phyloP scores from a whole-genome alignment of 768 basidiomycete species.

The Boletellus ananas region DNA sequence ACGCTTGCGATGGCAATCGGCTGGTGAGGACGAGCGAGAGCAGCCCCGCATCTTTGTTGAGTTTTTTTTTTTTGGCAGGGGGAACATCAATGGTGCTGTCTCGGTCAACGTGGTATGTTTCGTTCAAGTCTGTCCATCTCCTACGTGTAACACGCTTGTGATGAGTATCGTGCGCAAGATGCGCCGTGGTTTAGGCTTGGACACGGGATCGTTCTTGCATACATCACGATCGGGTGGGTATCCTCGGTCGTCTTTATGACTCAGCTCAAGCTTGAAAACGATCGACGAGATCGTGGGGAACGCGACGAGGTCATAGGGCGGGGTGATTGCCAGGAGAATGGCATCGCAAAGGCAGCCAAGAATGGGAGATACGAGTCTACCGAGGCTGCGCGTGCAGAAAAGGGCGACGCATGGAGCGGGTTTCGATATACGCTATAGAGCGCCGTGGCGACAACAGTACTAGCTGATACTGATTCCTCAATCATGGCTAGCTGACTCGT shows the following conservation, averaged over 20 bases:
- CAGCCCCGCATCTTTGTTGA: constrained; percentile 15
- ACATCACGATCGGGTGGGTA: constrained; percentile 63
- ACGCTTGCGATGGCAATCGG: constrained; percentile 70
- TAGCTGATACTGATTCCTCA: no score
- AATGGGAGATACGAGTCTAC: constrained; percentile 57
- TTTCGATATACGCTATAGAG: constrained; percentile 57
- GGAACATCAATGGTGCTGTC: constrained; percentile 68
- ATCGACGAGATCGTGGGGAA: constrained; percentile 58
- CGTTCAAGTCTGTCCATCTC: background rate
- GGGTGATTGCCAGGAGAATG: constrained; percentile 43
- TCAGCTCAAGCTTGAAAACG: constrained; percentile 56
- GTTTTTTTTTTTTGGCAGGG: constrained; percentile 27
- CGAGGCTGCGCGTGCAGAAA: constrained; percentile 52
- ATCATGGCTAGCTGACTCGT: background rate
- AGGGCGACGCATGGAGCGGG: constrained; percentile 76
- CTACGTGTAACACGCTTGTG: background rate
- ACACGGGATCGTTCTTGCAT: constrained; percentile 65
- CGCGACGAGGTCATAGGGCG: constrained; percentile 60
- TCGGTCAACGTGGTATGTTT: constrained; percentile 58
- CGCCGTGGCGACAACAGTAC: background rate
- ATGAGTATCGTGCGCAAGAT: constrained; percentile 61
- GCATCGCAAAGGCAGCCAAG: constrained; percentile 20
- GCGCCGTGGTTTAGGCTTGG: constrained; percentile 67
- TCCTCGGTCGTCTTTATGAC: constrained; percentile 47
- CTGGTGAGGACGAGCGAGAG: constrained; percentile 26